These are phyloP conservation scores for Alternaria tenuissima DNA, from an alignment of 2,329 filamentous ascomycete genomes.

Conservation along the genomic window DNA sequence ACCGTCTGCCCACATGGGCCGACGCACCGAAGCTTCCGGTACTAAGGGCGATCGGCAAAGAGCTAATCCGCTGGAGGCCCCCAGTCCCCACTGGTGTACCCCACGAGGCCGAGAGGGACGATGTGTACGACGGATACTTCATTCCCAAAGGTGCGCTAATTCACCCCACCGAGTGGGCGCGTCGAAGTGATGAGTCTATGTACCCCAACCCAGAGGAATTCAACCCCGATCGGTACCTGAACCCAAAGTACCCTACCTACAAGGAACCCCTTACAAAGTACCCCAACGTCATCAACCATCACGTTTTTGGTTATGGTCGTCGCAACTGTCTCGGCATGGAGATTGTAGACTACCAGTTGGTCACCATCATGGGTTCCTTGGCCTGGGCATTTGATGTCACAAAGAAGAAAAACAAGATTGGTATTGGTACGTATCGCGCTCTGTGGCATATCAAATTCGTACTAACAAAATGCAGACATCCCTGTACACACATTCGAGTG, in stretches of 20 bases:
- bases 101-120: slow-evolving; percentile 20
- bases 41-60: slow-evolving; percentile 23
- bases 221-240: slow-evolving; percentile 66
- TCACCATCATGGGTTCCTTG: slow-evolving; percentile 16
- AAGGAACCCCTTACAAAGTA: slow-evolving; percentile 19
- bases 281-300: slow-evolving; percentile 20
- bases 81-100: slow-evolving; percentile 26
- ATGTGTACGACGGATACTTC: slow-evolving; percentile 29
- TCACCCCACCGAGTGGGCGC: slow-evolving; percentile 45
- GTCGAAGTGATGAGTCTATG: slow-evolving; percentile 64
- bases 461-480: neutral
- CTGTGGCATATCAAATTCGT: rapidly evolving
- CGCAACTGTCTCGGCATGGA: slow-evolving; percentile 22
- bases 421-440: neutral
- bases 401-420: slow-evolving; percentile 10
- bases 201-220: slow-evolving; percentile 68
- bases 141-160: slow-evolving; percentile 27
- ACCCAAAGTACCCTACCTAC: slow-evolving; percentile 20
- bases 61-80: slow-evolving; percentile 27
- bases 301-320: slow-evolving; percentile 23
- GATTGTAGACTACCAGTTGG: slow-evolving; percentile 23
- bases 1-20: slow-evolving; percentile 16
- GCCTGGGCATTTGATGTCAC: slow-evolving; percentile 24
- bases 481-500: slow-evolving; percentile 1
- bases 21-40: slow-evolving; percentile 20